Percentiles rank a stretch among this genome's conserved stretches.
phyloP scores from a whole-genome alignment of 75 land plant species.

The Picea sitchensis region DNA sequence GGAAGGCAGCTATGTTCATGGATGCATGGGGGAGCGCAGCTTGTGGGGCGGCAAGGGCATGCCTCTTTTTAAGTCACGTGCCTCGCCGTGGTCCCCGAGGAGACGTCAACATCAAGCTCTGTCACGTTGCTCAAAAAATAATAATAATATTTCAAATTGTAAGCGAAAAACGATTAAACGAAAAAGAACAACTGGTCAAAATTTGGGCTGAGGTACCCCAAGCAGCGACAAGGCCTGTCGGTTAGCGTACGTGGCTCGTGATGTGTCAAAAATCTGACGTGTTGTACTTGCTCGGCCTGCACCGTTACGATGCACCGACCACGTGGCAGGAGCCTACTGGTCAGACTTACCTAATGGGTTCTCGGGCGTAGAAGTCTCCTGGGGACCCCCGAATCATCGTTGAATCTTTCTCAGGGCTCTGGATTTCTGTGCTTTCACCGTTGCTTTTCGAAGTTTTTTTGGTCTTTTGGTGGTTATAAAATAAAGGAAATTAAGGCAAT shows the following conservation, averaged over 20 bases:
- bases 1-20: too few species aligned
- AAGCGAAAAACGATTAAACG: too few species aligned
- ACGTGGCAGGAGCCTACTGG: not conserved
- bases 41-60: not conserved
- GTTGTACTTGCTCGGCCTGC: not conserved
- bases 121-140: not conserved
- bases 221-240: not conserved
- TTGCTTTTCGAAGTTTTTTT: not conserved
- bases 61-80: slow-evolving; percentile 9
- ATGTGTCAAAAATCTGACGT: not conserved
- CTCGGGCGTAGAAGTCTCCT: not conserved
- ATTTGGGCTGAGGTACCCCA: not conserved
- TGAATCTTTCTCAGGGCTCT: not conserved
- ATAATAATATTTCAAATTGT: too few species aligned
- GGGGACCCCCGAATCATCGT: not conserved
- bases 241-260: not conserved
- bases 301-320: not conserved
- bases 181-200: not conserved
- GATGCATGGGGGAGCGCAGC: not conserved
- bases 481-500: not conserved
- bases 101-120: slow-evolving; percentile 4
- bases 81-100: slow-evolving; percentile 2
- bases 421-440: slow-evolving; percentile 1
- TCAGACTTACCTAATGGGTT: not conserved
- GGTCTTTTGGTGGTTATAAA: not conserved